Evolutionary conservation across 495 filamentous ascomycete species (phyloP), one percentile per base, ranked within the genome.

Genomic region (Trichodelitschia bisporula): DNA sequence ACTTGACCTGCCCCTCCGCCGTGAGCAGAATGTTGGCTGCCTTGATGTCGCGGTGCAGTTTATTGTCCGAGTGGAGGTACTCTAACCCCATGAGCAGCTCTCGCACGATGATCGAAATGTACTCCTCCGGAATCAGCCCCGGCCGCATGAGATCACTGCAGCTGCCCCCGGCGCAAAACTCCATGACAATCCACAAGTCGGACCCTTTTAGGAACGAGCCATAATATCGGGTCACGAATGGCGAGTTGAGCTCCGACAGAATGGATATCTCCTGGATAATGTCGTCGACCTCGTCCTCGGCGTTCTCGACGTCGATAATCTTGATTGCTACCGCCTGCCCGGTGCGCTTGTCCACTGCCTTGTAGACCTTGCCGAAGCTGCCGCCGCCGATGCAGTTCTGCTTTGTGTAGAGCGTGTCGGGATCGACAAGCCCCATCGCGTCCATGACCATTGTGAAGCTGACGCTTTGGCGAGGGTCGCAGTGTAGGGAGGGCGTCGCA

Each of bases 191-290:
- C 86, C 86, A 99, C 34, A 99, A 59, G 48, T 93, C 72, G 2
- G 78, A 83, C 13, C 89, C 89, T 40, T 86, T 86, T 35, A 92
- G 66, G 48, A 79, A 99, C 20, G 83, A 93, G 19, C 84, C 82
- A 54, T 86, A 74, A 53, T 99, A 99, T 48, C 86, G 77, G 10
- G 86, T 99, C 34, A 99, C 86, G 45, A 84, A 84, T 5, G 77
- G 77, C 16, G 82, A 92, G 45, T 80, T 73, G 30, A 93, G 69
- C 52, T 84, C 86, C 9, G 84, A 89, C 29, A 99, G 58, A 39
- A 99, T 91, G 19, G 79, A 72, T 40, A 99, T 95, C 49, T 99
- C 86, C 43, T 91, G 79, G 43, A 95, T 91, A 43, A 99, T 95
- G 51, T 99, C 86, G 49, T 90, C 79, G 28, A 99, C 86, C 48